A percentile compares a stretch with the other conserved stretches of the same genome.
These are phyloP conservation scores for Hygrocybe punicea DNA, from an alignment of 768 basidiomycete genomes.

Conservation along the genomic window DNA sequence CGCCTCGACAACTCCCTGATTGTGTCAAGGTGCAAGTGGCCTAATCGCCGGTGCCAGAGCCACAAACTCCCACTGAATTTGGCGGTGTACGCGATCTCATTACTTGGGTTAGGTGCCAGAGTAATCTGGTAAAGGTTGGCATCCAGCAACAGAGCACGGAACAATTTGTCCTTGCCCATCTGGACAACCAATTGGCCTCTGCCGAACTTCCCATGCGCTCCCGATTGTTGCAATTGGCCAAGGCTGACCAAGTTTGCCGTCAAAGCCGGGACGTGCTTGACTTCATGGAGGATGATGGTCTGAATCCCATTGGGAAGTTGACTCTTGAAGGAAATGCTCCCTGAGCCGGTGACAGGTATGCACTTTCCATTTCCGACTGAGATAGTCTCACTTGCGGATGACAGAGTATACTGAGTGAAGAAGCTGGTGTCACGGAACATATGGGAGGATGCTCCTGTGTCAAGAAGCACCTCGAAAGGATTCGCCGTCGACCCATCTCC, in stretches of 20 bases:
- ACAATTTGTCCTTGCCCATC: no score
- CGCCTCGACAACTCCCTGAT: constrained; percentile 8
- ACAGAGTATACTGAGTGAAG: constrained; percentile 9
- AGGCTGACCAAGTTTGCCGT: no score
- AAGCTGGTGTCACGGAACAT: constrained; percentile 13
- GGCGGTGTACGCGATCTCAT: no score
- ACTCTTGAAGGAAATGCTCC: constrained; percentile 10
- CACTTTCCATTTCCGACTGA: constrained; percentile 15
- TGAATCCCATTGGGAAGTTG: constrained; percentile 6
- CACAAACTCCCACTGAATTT: constrained; percentile 2
- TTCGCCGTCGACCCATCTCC: background rate
- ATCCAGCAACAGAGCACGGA: no score
- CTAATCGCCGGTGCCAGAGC: constrained; percentile 25
- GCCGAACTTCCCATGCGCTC: no score
- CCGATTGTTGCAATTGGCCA: no score
- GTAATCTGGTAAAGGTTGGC: no score
- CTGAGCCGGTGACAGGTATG: constrained; percentile 13
- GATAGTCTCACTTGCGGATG: constrained; percentile 4
- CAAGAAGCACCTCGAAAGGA: constrained; percentile 9
- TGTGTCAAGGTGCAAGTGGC: constrained; percentile 28
- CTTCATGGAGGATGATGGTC: no score
- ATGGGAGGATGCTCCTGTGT: constrained; percentile 14
- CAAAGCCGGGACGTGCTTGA: no score
- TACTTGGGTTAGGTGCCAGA: no score
- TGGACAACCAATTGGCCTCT: no score